A percentile compares a stretch with the other conserved stretches of the same genome.
Conservation (phyloP, 108 stramenopile genomes). For the Nitzschia sp. region DNA sequence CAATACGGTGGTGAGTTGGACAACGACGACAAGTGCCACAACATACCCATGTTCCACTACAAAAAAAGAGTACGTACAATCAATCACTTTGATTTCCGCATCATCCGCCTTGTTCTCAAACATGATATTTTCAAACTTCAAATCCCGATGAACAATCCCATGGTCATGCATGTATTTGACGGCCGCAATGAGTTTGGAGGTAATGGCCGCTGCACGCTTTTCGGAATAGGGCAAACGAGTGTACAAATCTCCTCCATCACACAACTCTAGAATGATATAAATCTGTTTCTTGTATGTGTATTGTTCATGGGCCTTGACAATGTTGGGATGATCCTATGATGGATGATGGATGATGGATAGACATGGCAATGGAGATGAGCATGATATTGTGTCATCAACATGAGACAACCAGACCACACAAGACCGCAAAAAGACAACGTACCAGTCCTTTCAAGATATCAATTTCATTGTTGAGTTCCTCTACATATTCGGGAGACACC, state of each 20-base stretch:
- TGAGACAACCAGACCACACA: too few relatives aligned
- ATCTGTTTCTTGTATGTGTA: slow-evolving; percentile 68
- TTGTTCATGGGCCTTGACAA: slow-evolving; percentile 87
- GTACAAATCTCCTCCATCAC: slow-evolving; percentile 75
- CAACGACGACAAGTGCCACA: too few relatives aligned
- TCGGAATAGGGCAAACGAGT: slow-evolving; percentile 65
- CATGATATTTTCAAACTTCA: slow-evolving; percentile 55
- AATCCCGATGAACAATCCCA: slow-evolving; percentile 87
- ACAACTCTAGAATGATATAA: slow-evolving; percentile 80
- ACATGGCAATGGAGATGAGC: too few relatives aligned
- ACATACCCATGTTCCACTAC: too few relatives aligned
- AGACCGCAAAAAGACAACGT: too few relatives aligned
- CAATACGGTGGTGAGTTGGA: too few relatives aligned
- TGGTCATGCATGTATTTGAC: slow-evolving; percentile 88
- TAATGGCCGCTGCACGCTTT: slow-evolving; percentile 59
- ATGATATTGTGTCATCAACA: background rate
- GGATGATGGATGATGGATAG: too few relatives aligned
- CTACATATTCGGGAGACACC: slow-evolving; percentile 56
- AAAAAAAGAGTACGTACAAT: slow-evolving; percentile 17
- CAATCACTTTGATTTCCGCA: slow-evolving; percentile 68
- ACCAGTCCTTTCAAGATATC: slow-evolving; percentile 64
- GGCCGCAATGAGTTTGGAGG: slow-evolving; percentile 59
- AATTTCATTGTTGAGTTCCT: slow-evolving; percentile 90
- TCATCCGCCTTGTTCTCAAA: slow-evolving; percentile 51
- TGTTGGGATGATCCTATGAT: slow-evolving; percentile 87